Conservation (phyloP, 257 asterid genomes). For the Solanum ossicruentum region DNA sequence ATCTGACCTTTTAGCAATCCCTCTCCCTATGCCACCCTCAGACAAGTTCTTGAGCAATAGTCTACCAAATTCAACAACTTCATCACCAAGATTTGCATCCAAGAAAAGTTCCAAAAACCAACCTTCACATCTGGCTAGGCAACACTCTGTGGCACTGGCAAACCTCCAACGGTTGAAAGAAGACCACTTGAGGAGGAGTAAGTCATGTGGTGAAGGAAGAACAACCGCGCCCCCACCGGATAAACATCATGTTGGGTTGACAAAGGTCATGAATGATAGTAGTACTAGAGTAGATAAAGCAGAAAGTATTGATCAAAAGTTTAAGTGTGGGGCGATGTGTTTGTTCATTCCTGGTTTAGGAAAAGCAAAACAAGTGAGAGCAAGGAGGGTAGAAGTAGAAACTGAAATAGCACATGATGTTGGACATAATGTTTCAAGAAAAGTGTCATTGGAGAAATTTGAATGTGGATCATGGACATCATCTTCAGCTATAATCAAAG, state of each 20-base stretch:
- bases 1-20: not conserved
- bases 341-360: slow-evolving; percentile 68
- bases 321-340: slow-evolving; percentile 69
- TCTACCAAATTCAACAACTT: slow-evolving; percentile 42
- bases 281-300: not conserved
- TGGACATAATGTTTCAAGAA: slow-evolving; percentile 26
- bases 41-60: slow-evolving; percentile 44
- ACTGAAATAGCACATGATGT: not conserved
- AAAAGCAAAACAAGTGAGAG: slow-evolving; percentile 32
- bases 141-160: slow-evolving; percentile 56
- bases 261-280: not conserved
- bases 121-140: slow-evolving; percentile 22
- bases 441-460: slow-evolving; percentile 65
- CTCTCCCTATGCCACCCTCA: slow-evolving; percentile 11
- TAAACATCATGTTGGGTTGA: slow-evolving; percentile 38
- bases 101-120: slow-evolving; percentile 11
- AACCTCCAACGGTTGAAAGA: slow-evolving; percentile 58
- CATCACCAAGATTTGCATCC: slow-evolving; percentile 31
- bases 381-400: slow-evolving; percentile 17
- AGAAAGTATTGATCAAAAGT: slow-evolving; percentile 19
- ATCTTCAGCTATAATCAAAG: slow-evolving; percentile 25
- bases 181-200: slow-evolving; percentile 46
- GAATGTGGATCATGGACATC: slow-evolving; percentile 85
- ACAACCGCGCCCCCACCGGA: slow-evolving; percentile 29
- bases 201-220: slow-evolving; percentile 71